phyloP scores from a whole-genome alignment of 2,329 filamentous ascomycete genomes.

The Chaetomium sp. region DNA sequence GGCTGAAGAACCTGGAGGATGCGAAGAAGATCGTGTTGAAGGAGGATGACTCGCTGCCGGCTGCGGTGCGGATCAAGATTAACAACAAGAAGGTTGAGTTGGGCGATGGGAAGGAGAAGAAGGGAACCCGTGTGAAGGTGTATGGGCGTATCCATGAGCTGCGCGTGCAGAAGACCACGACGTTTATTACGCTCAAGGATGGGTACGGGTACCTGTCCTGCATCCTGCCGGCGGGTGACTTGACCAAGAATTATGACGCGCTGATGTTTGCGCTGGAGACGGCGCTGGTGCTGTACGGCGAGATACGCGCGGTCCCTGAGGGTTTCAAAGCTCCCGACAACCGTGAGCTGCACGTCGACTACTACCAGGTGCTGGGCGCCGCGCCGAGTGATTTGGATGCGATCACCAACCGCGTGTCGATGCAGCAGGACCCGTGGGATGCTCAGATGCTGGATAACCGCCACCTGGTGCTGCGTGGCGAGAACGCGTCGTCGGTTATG shows the following conservation, averaged over 20 bases:
- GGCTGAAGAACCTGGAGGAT: conserved; percentile 65
- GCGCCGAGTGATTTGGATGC: conserved; percentile 84
- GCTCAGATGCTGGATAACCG: conserved; percentile 67
- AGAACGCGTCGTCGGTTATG: conserved; percentile 78
- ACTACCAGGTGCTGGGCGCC: conserved; percentile 70
- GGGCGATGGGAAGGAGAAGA: conserved; percentile 38
- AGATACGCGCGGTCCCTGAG: conserved; percentile 73
- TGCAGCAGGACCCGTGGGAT: conserved; percentile 53
- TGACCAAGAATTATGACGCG: conserved; percentile 89
- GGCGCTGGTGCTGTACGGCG: conserved; percentile 76
- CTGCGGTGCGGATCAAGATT: conserved; percentile 69
- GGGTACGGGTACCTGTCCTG: conserved; percentile 83
- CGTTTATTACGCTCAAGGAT: conserved; percentile 80
- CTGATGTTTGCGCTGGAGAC: conserved; percentile 80
- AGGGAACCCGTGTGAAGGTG: conserved; percentile 71
- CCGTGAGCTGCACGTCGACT: conserved; percentile 87
- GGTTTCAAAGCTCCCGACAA: conserved; percentile 73
- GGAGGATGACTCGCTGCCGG: conserved; percentile 69
- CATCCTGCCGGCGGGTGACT: conserved; percentile 65
- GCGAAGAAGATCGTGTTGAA: conserved; percentile 68
- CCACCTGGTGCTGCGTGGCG: conserved; percentile 78
- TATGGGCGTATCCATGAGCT: conserved; percentile 77
- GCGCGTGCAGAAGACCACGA: conserved; percentile 73
- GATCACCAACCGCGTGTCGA: conserved; percentile 69
- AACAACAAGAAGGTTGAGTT: conserved; percentile 60